A percentile compares a stretch with the other conserved stretches of the same genome.
These are phyloP conservation scores for Ballota nigra DNA, from an alignment of 257 asterid species.

Conservation along the genomic window DNA sequence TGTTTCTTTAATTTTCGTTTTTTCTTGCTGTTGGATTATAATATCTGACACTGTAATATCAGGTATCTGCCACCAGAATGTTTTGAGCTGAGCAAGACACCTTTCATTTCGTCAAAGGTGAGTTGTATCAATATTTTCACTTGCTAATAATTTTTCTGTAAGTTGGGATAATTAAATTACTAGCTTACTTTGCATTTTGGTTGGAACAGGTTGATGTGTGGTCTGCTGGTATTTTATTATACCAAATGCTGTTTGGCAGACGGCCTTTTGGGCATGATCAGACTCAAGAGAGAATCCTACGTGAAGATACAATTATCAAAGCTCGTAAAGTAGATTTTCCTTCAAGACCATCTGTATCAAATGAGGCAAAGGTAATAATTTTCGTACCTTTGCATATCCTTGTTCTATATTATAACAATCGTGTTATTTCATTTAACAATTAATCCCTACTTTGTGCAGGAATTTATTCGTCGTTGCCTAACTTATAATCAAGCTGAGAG, in stretches of 20 bases:
- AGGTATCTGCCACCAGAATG: slow-evolving; percentile 99
- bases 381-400: neutral
- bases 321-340: slow-evolving; percentile 97
- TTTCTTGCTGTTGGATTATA: slow-evolving; percentile 5
- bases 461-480: slow-evolving; percentile 88
- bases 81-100: slow-evolving; percentile 94
- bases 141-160: neutral
- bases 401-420: neutral
- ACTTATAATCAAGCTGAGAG: slow-evolving; percentile 86
- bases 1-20: neutral
- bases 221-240: slow-evolving; percentile 90
- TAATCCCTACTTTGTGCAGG: slow-evolving; percentile 45
- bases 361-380: slow-evolving; percentile 78
- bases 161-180: neutral
- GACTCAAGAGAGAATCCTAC: slow-evolving; percentile 85
- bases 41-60: slow-evolving; percentile 22
- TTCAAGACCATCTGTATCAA: slow-evolving; percentile 80
- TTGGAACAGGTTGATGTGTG: slow-evolving; percentile 91
- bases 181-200: slow-evolving; percentile 4
- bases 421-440: neutral
- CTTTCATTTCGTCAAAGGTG: slow-evolving; percentile 97
- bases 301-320: slow-evolving; percentile 94
- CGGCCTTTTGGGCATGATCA: slow-evolving; percentile 99
- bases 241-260: slow-evolving; percentile 94
- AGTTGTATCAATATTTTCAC: slow-evolving; percentile 20